Evolutionary conservation across 23 red algal genomes (phyloP).

Genomic region (Gracilaria caudata): DNA sequence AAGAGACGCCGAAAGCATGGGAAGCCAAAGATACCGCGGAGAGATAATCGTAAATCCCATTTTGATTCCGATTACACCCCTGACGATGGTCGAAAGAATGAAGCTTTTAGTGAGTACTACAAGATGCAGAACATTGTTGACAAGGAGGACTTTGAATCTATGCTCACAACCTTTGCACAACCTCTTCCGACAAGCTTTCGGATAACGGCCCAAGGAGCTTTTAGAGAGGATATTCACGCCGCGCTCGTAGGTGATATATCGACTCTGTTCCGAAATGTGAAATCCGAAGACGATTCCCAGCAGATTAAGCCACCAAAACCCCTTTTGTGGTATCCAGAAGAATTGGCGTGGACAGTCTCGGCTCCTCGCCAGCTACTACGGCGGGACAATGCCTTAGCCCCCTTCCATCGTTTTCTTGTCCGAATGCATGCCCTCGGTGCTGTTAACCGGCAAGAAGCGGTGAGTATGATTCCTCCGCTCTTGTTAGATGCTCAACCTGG

Average conservation of each 20-base stretch:
- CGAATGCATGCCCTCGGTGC: constrained; percentile 80
- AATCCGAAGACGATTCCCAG: neutral
- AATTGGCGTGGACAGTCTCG: constrained; percentile 84
- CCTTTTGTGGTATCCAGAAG: constrained; percentile 83
- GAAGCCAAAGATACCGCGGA: constrained; percentile 17
- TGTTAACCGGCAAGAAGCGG: constrained; percentile 96
- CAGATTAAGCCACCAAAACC: constrained; percentile 50
- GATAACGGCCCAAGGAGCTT: constrained; percentile 25
- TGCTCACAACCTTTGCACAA: constrained; percentile 45
- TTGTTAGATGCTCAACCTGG: constrained; percentile 77
- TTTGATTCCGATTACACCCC: constrained; percentile 54
- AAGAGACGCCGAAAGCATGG: constrained; percentile 29
- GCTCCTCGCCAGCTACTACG: constrained; percentile 85
- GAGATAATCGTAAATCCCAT: constrained; percentile 56
- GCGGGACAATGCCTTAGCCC: constrained; percentile 58
- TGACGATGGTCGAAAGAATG: constrained; percentile 66
- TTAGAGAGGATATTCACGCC: constrained; percentile 34
- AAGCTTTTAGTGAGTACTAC: constrained; percentile 67
- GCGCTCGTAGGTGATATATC: constrained; percentile 30
- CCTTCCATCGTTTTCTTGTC: constrained; percentile 88
- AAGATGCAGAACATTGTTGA: constrained; percentile 52
- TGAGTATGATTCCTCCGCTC: constrained; percentile 95
- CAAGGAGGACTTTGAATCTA: constrained; percentile 42
- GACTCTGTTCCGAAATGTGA: constrained; percentile 28
- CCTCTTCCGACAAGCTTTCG: constrained; percentile 81